Evolutionary conservation across 495 filamentous ascomycete species (phyloP).

Genomic region (Penicillium cosmopolitanum): DNA sequence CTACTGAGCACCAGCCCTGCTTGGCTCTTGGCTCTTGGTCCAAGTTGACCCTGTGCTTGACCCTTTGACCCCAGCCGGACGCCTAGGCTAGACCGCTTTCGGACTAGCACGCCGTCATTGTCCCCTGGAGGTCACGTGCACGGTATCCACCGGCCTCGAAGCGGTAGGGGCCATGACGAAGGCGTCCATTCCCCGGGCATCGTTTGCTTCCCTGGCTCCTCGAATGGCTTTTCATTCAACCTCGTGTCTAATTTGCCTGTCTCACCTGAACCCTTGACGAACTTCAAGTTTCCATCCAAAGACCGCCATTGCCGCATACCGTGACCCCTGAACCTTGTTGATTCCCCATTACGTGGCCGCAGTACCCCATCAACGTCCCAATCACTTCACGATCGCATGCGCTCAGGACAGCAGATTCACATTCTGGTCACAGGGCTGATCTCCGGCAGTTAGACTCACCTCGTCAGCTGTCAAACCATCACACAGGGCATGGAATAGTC

Average conservation of each 20-base stretch:
- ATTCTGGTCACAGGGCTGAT: constrained; percentile 6
- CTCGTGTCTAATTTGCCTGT: constrained; percentile 4
- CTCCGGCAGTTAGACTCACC: constrained; percentile 6
- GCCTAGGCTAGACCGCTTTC: constrained; percentile 15
- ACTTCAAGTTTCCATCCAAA: background rate
- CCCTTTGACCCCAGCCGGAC: background rate
- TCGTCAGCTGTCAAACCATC: background rate
- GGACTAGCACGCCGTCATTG: constrained; percentile 9
- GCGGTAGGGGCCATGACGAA: constrained; percentile 24
- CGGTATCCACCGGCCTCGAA: constrained; percentile 11
- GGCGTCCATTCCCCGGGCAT: constrained; percentile 22
- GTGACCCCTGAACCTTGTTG: constrained; percentile 17
- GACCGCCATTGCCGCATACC: constrained; percentile 7
- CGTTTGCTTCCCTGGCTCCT: constrained; percentile 12
- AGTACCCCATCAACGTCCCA: constrained; percentile 12
- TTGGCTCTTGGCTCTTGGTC: no score
- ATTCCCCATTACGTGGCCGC: constrained; percentile 20
- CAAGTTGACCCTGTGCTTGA: no score
- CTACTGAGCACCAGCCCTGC: no score
- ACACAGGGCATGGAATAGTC: background rate
- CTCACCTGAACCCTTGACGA: background rate
- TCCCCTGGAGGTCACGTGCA: constrained; percentile 13
- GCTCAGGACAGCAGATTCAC: background rate
- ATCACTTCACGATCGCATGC: constrained; percentile 17
- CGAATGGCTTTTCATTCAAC: background rate